These are phyloP conservation scores for Crithidia bombi DNA, from an alignment of 208 protist genomes.

Conservation along the genomic window DNA sequence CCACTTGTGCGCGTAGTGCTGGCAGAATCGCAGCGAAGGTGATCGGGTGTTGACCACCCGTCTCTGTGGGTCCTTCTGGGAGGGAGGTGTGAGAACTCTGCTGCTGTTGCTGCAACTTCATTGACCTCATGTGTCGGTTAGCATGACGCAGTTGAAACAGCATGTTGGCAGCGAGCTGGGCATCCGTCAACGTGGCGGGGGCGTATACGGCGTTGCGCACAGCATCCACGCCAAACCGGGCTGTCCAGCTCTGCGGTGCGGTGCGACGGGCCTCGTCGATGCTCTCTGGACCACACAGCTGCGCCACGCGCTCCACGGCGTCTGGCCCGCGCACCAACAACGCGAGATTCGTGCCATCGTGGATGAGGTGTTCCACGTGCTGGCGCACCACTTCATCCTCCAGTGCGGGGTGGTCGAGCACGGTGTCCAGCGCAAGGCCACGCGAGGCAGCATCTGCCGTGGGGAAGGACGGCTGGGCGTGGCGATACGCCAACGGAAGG, in stretches of 20 bases:
- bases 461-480: background rate
- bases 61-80: background rate
- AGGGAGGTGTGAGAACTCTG: too few relatives aligned
- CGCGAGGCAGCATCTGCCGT: background rate
- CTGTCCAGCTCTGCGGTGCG: conserved; percentile 58
- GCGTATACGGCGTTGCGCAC: conserved; percentile 75
- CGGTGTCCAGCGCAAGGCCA: background rate
- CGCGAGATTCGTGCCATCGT: conserved; percentile 66
- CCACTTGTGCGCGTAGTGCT: conserved; percentile 16
- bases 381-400: conserved; percentile 13
- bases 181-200: conserved; percentile 54
- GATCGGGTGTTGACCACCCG: background rate
- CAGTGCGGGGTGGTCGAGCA: conserved; percentile 5
- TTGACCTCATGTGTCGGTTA: background rate
- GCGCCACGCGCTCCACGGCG: conserved; percentile 62
- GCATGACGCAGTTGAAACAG: conserved; percentile 42
- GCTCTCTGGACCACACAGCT: conserved; percentile 73
- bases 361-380: conserved; percentile 54
- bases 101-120: conserved; percentile 1
- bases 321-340: conserved; percentile 57
- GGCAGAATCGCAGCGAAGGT: conserved; percentile 23
- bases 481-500: background rate
- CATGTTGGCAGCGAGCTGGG: conserved; percentile 39
- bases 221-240: conserved; percentile 57
- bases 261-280: conserved; percentile 52